phyloP scores from a whole-genome alignment of 768 basidiomycete genomes.

The Sarcodon sp. region DNA sequence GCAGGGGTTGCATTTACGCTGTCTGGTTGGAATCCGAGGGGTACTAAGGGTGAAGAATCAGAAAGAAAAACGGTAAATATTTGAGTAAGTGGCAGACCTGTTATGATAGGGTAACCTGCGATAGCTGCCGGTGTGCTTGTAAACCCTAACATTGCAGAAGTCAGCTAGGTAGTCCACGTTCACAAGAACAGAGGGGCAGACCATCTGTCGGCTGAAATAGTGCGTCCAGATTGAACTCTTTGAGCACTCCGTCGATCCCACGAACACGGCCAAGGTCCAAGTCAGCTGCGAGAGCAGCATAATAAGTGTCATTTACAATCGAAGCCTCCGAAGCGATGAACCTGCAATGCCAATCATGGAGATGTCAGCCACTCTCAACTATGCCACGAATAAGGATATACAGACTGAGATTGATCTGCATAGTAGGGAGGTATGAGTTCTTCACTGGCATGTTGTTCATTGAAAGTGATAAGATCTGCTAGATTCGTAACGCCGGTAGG shows the following conservation, averaged over 20 bases:
- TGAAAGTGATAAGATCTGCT: slow-evolving; percentile 45
- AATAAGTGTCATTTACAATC: slow-evolving; percentile 16
- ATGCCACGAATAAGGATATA: not conserved
- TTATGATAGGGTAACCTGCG: slow-evolving; percentile 55
- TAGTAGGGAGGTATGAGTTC: slow-evolving; percentile 27
- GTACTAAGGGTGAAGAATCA: no score
- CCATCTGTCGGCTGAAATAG: slow-evolving; percentile 20
- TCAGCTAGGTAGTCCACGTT: slow-evolving; percentile 1
- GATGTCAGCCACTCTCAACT: not conserved
- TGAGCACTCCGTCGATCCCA: slow-evolving; percentile 21
- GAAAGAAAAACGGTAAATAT: no score
- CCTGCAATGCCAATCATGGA: slow-evolving; percentile 5
- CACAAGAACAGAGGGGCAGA: slow-evolving; percentile 6
- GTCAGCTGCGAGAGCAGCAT: slow-evolving; percentile 16
- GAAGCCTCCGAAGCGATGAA: slow-evolving; percentile 15
- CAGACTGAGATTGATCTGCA: slow-evolving; percentile 21
- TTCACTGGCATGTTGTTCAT: slow-evolving; percentile 34
- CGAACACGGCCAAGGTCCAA: slow-evolving; percentile 17
- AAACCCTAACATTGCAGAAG: slow-evolving; percentile 7
- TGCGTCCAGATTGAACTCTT: slow-evolving; percentile 18
- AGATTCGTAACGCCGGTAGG: slow-evolving; percentile 44
- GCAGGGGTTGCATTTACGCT: no score
- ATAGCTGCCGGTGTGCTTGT: slow-evolving; percentile 30
- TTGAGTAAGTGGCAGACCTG: slow-evolving; percentile 25
- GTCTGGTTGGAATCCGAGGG: no score